phyloP scores from a whole-genome alignment of 495 filamentous ascomycete genomes.

The Xylaria cubensis region DNA sequence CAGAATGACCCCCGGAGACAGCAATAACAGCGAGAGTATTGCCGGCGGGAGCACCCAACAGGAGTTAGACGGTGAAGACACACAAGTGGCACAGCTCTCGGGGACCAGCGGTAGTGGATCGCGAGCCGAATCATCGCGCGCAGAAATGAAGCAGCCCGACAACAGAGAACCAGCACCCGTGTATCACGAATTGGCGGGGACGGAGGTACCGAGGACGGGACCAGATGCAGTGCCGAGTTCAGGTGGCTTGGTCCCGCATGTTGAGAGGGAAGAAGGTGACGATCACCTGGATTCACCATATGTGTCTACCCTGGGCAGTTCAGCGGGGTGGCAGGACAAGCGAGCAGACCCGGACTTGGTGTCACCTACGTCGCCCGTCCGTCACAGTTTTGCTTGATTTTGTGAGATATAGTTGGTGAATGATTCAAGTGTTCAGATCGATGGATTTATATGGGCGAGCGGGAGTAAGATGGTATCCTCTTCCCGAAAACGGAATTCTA shows the following conservation, averaged over 20 bases:
- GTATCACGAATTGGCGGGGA: conserved; percentile 26
- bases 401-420: not conserved
- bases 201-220: conserved; percentile 25
- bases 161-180: not conserved
- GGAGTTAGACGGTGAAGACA: conserved; percentile 35
- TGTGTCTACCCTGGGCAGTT: conserved; percentile 29
- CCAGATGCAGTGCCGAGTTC: conserved; percentile 4
- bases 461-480: not conserved
- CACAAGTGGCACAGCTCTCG: conserved; percentile 19
- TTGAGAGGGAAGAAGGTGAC: conserved; percentile 14
- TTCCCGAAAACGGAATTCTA: not conserved
- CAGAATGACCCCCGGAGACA: not conserved
- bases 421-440: not conserved
- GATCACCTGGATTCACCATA: conserved; percentile 26
- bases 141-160: not conserved
- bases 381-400: not conserved
- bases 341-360: conserved; percentile 23
- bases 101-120: conserved; percentile 31
- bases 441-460: too few species aligned
- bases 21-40: conserved; percentile 15
- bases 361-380: conserved; percentile 29
- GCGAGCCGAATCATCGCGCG: conserved; percentile 6
- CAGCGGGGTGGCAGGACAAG: conserved; percentile 28
- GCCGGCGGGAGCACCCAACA: not conserved
- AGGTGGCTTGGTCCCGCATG: not conserved